Conservation (phyloP, 768 basidiomycete genomes). For the Trametes elegans region DNA sequence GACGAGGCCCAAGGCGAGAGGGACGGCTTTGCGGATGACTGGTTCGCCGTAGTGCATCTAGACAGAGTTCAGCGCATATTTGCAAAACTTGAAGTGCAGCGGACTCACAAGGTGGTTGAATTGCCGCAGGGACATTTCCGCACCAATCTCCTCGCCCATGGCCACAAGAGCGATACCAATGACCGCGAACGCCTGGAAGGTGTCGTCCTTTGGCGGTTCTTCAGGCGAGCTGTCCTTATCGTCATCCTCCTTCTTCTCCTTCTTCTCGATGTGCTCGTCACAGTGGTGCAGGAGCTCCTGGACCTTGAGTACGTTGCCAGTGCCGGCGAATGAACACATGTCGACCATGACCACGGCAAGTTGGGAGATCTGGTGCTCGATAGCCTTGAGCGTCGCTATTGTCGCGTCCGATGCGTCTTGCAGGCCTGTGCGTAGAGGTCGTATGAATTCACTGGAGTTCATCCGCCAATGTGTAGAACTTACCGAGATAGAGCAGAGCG, state of each 20-base stretch:
- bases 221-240: slow-evolving; percentile 47
- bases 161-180: slow-evolving; percentile 92
- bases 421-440: slow-evolving; percentile 52
- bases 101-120: slow-evolving; percentile 90
- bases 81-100: slow-evolving; percentile 15
- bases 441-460: background rate
- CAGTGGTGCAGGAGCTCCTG: slow-evolving; percentile 92
- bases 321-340: slow-evolving; percentile 92
- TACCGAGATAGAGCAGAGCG: slow-evolving; percentile 88
- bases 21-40: slow-evolving; percentile 86
- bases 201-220: slow-evolving; percentile 58
- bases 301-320: slow-evolving; percentile 91
- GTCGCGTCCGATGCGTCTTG: slow-evolving; percentile 95
- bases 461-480: slow-evolving; percentile 26
- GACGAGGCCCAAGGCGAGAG: slow-evolving; percentile 92
- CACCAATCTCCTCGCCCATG: slow-evolving; percentile 98
- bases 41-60: slow-evolving; percentile 99
- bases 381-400: slow-evolving; percentile 88
- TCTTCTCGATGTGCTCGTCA: slow-evolving; percentile 79
- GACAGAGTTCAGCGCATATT: background rate
- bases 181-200: slow-evolving; percentile 90
- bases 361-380: slow-evolving; percentile 88
- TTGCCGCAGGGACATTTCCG: slow-evolving; percentile 95
- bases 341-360: slow-evolving; percentile 91
- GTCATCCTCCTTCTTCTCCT: slow-evolving; percentile 33